Base-by-base conservation (phyloP, 345 rosid species). In the Linum lewisii region DNA sequence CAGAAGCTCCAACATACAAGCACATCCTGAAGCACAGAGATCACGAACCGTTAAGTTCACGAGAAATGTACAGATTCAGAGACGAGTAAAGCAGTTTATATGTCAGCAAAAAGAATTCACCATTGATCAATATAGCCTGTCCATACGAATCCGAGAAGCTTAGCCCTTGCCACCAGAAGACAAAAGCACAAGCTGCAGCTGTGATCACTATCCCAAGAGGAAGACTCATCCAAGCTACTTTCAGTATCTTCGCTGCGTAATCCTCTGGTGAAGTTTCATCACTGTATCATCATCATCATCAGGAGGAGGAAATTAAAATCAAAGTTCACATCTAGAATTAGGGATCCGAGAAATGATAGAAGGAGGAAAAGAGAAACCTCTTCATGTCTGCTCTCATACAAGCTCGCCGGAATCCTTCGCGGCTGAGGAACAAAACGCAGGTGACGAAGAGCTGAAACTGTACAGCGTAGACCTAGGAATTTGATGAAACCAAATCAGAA, bases 371-470 rank as follows among this genome's bases (percentile, higher is more conserved):
- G 18, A 51, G 61, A 42, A 74, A 89, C 95, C 93, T 55, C 62
- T 79, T 74, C 45, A 84, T 66, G 70, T 85, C 92, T 61, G 88
- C 90, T 34, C 97, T 82, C 95, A 89, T 67, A 76, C 94, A 82
- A 29, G 89, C 91, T 18, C 97, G 87, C 5, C 96, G 86, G 72
- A 89, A 89, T 57, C 97, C 99, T 72, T 93, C 99, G 37, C 97
- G 85, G 64, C 97, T 93, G 22, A 93, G 89, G 73, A 89, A 89
- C 79, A 93, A 73, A 38, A 89, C 76, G 25, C 95, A 82, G 16
- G 97, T 87, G 62, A 89, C 94, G 69, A 93, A 87, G 3, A 89
- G 95, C 66, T 87, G 91, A 66, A 93, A 93, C 67, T 93, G 95
- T 47, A 93, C 85, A 0, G 96, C 97, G 21, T 80, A 87, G 2